phyloP scores from a whole-genome alignment of 2,329 filamentous ascomycete genomes.

The Claviceps fusiformis region DNA sequence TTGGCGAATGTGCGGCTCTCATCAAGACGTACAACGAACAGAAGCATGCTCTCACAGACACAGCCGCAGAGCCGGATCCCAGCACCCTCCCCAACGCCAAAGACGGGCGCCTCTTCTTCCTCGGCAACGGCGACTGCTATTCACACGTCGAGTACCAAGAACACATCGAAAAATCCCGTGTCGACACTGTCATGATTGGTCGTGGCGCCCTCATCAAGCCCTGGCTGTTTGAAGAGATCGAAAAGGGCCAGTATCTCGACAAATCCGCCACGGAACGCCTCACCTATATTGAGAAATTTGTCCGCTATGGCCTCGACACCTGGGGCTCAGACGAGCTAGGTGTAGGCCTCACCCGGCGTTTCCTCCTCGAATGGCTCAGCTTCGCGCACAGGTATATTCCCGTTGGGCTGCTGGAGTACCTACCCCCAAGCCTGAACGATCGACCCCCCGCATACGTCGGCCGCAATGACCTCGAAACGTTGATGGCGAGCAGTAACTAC shows the following conservation, averaged over 20 bases:
- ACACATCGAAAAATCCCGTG: constrained; percentile 61
- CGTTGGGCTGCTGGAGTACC: constrained; percentile 70
- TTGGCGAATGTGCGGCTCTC: constrained; percentile 74
- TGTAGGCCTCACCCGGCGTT: constrained; percentile 77
- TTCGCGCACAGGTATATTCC: constrained; percentile 89
- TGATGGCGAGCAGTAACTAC: constrained; percentile 82
- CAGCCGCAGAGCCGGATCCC: constrained; percentile 60
- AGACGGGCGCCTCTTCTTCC: constrained; percentile 67
- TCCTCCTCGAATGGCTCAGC: constrained; percentile 90
- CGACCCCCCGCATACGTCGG: constrained; percentile 73
- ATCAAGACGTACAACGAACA: constrained; percentile 68
- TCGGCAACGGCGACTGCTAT: constrained; percentile 94
- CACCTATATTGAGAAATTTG: constrained; percentile 76
- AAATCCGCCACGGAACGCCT: constrained; percentile 84
- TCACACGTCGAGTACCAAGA: constrained; percentile 79
- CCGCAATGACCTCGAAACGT: constrained; percentile 82
- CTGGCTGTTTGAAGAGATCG: constrained; percentile 96
- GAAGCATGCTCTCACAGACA: constrained; percentile 56
- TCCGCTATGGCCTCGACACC: constrained; percentile 75
- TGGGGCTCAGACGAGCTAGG: constrained; percentile 96
- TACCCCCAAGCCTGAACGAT: constrained; percentile 83
- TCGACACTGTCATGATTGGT: constrained; percentile 96
- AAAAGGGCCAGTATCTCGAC: constrained; percentile 83
- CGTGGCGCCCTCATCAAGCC: constrained; percentile 93
- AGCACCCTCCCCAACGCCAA: constrained; percentile 54